Conservation (phyloP, 768 basidiomycete genomes). For the Saitozyma sp. region DNA sequence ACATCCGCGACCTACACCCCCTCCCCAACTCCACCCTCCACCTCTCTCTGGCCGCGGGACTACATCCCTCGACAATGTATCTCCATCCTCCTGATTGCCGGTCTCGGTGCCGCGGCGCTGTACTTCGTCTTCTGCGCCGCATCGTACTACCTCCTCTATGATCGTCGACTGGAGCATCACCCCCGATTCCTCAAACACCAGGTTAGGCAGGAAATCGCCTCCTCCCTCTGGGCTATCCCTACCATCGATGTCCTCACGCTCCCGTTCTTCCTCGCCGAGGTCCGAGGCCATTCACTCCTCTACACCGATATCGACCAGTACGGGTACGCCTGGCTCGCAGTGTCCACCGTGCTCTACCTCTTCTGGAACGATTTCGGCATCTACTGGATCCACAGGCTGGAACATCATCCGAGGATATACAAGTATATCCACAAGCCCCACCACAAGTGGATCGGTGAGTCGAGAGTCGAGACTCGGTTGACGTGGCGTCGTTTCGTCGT, state of each 20-base stretch:
- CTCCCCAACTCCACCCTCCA: constrained; percentile 10
- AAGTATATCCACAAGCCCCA: constrained; percentile 94
- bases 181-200: constrained; percentile 91
- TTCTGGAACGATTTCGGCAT: constrained; percentile 88
- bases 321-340: constrained; percentile 56
- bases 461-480: no score
- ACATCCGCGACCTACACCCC: constrained; percentile 50
- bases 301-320: constrained; percentile 79
- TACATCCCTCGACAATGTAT: constrained; percentile 72
- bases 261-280: constrained; percentile 92
- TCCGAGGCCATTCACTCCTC: constrained; percentile 75
- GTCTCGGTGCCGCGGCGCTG: constrained; percentile 76
- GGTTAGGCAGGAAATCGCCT: constrained; percentile 68
- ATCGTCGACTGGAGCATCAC: constrained; percentile 91
- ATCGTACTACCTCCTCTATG: constrained; percentile 84
- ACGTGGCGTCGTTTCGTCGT: no score
- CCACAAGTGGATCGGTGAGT: constrained; percentile 94
- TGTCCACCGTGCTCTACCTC: constrained; percentile 58
- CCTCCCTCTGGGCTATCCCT: constrained; percentile 75
- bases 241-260: constrained; percentile 78
- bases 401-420: constrained; percentile 83
- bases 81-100: constrained; percentile 70
- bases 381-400: constrained; percentile 92
- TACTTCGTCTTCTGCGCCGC: constrained; percentile 87
- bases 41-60: constrained; percentile 61